phyloP scores from a whole-genome alignment of 2,329 filamentous ascomycete species.

The Pseudogymnoascus sp. region DNA sequence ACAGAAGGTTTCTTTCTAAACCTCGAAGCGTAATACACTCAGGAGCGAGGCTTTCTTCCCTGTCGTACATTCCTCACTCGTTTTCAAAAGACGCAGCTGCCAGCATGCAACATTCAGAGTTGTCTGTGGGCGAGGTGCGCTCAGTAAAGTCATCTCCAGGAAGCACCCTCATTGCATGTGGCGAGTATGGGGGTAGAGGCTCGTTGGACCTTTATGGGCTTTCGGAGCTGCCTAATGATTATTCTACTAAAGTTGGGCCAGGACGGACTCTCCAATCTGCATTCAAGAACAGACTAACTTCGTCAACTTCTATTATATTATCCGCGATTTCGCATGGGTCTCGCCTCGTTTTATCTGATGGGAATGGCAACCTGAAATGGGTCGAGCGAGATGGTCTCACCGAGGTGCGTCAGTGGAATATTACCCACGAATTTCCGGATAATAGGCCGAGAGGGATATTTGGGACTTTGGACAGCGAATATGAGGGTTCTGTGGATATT shows the following conservation, averaged over 20 bases:
- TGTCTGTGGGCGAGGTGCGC: slow-evolving; percentile 46
- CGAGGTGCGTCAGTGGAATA: slow-evolving; percentile 45
- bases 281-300: slow-evolving; percentile 76
- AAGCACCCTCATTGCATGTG: slow-evolving; percentile 69
- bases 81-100: slow-evolving; percentile 57
- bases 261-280: slow-evolving; percentile 38
- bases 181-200: slow-evolving; percentile 86
- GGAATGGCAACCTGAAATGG: slow-evolving; percentile 80
- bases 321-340: slow-evolving; percentile 76
- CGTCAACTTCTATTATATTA: slow-evolving; percentile 70
- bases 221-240: slow-evolving; percentile 27
- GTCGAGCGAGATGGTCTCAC: slow-evolving; percentile 74
- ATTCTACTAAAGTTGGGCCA: slow-evolving; percentile 24
- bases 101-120: slow-evolving; percentile 44
- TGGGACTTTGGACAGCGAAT: slow-evolving; percentile 34
- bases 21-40: slow-evolving; percentile 75
- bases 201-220: slow-evolving; percentile 80
- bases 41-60: slow-evolving; percentile 66
- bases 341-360: slow-evolving; percentile 74
- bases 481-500: slow-evolving; percentile 53
- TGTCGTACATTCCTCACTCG: slow-evolving; percentile 61
- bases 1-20: slow-evolving; percentile 74
- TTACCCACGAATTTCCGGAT: slow-evolving; percentile 46
- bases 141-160: slow-evolving; percentile 46
- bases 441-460: slow-evolving; percentile 41